phyloP scores from a whole-genome alignment of 208 protist genomes.

The Trypanosoma boissoni region DNA sequence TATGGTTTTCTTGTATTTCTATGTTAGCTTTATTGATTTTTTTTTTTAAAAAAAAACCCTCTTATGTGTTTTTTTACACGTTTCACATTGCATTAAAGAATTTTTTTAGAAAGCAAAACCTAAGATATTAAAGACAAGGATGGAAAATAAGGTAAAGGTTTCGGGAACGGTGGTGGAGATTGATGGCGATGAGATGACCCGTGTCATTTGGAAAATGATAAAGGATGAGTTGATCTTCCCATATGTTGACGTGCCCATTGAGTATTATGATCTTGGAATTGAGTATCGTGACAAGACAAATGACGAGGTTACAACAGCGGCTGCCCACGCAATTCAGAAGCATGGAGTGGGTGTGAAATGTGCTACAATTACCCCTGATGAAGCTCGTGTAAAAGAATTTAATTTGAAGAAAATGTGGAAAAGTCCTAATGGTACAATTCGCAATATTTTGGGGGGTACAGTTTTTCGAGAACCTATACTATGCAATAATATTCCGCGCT shows the following conservation, averaged over 20 bases:
- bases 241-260: slow-evolving; percentile 79
- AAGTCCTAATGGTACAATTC: slow-evolving; percentile 93
- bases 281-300: slow-evolving; percentile 79
- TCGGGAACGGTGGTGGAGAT: slow-evolving; percentile 82
- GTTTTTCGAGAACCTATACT: slow-evolving; percentile 93
- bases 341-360: slow-evolving; percentile 93
- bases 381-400: slow-evolving; percentile 88
- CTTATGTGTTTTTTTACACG: slow-evolving; percentile 8
- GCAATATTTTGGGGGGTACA: slow-evolving; percentile 92
- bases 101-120: slow-evolving; percentile 7
- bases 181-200: slow-evolving; percentile 94
- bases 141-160: slow-evolving; percentile 41
- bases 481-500: slow-evolving; percentile 52
- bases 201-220: slow-evolving; percentile 89
- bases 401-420: slow-evolving; percentile 93
- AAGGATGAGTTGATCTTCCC: slow-evolving; percentile 91
- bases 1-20: slow-evolving; percentile 3
- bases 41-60: slow-evolving; percentile 15
- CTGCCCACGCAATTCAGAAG: slow-evolving; percentile 80
- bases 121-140: not conserved
- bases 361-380: slow-evolving; percentile 93
- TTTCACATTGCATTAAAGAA: slow-evolving; percentile 14
- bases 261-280: slow-evolving; percentile 91
- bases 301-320: slow-evolving; percentile 89
- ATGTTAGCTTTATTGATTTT: slow-evolving; percentile 30